Evolutionary conservation across 306 rosid species (phyloP).

Genomic region (Mimosa pudica): DNA sequence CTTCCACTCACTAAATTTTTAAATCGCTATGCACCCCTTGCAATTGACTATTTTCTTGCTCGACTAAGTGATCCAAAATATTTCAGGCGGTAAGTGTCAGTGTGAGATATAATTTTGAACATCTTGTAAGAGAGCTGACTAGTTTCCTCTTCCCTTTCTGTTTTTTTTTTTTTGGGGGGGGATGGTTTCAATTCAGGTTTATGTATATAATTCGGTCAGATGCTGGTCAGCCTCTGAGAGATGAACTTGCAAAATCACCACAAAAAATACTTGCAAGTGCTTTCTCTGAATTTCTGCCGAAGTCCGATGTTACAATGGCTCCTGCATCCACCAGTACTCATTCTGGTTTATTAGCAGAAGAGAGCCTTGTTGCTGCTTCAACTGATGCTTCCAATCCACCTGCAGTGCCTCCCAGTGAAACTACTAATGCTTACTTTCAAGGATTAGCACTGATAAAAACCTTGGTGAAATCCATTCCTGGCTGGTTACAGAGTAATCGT

Average conservation of each 20-base stretch:
- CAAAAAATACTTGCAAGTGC: slow-evolving; percentile 91
- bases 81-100: slow-evolving; percentile 79
- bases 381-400: slow-evolving; percentile 58
- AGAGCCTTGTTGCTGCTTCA: slow-evolving; percentile 61
- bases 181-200: slow-evolving; percentile 55
- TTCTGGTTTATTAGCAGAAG: slow-evolving; percentile 60
- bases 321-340: slow-evolving; percentile 66
- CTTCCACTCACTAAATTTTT: slow-evolving; percentile 89
- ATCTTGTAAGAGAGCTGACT: slow-evolving; percentile 32
- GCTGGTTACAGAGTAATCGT: slow-evolving; percentile 92
- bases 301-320: slow-evolving; percentile 57
- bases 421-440: slow-evolving; percentile 87
- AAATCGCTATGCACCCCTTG: slow-evolving; percentile 83
- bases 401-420: slow-evolving; percentile 51
- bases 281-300: slow-evolving; percentile 77
- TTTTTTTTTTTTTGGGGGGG: slow-evolving; percentile 7
- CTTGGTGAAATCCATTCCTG: slow-evolving; percentile 85
- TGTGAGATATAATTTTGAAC: slow-evolving; percentile 12
- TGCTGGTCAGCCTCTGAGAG: slow-evolving; percentile 94
- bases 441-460: slow-evolving; percentile 90
- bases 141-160: neutral
- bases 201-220: slow-evolving; percentile 91
- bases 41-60: slow-evolving; percentile 93
- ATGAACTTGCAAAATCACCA: slow-evolving; percentile 97
- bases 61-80: slow-evolving; percentile 90